Percentiles rank a stretch among this genome's conserved stretches.
Evolutionary conservation across 2,329 filamentous ascomycete species (phyloP).

Genomic region (Eutypa lata): DNA sequence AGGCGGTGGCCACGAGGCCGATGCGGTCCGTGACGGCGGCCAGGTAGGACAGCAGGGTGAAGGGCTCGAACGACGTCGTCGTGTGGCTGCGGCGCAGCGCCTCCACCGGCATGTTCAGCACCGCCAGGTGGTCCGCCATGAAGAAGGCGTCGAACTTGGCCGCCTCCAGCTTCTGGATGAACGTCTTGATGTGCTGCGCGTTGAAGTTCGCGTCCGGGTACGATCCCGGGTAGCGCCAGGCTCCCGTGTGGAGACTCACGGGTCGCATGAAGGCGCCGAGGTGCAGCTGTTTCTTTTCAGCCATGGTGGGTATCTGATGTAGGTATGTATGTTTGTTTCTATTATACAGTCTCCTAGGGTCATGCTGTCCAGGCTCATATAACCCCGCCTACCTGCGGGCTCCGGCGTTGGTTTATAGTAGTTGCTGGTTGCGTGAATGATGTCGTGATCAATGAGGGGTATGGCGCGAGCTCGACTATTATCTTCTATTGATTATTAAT

Average conservation of each 20-base stretch:
- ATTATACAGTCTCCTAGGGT: too few species aligned
- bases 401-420: too few species aligned
- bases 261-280: slow-evolving; percentile 59
- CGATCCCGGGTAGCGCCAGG: slow-evolving; percentile 53
- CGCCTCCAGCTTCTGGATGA: slow-evolving; percentile 50
- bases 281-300: slow-evolving; percentile 39
- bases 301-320: slow-evolving; percentile 7
- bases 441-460: too few species aligned
- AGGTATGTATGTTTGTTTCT: too few species aligned
- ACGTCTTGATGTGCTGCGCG: slow-evolving; percentile 47
- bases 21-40: slow-evolving; percentile 47
- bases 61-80: slow-evolving; percentile 55
- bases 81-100: slow-evolving; percentile 56
- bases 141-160: slow-evolving; percentile 57
- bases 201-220: slow-evolving; percentile 59
- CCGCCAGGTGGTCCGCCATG: slow-evolving; percentile 53
- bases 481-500: too few species aligned
- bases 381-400: too few species aligned
- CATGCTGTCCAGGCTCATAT: too few species aligned
- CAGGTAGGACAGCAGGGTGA: slow-evolving; percentile 49
- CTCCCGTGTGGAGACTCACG: slow-evolving; percentile 52
- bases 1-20: slow-evolving; percentile 51
- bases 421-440: too few species aligned
- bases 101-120: slow-evolving; percentile 55
- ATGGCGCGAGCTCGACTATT: too few species aligned